Percentiles rank a stretch among this genome's conserved stretches.
Evolutionary conservation across 139 green algal species (phyloP).

Genomic region (Chlorella sp.): DNA sequence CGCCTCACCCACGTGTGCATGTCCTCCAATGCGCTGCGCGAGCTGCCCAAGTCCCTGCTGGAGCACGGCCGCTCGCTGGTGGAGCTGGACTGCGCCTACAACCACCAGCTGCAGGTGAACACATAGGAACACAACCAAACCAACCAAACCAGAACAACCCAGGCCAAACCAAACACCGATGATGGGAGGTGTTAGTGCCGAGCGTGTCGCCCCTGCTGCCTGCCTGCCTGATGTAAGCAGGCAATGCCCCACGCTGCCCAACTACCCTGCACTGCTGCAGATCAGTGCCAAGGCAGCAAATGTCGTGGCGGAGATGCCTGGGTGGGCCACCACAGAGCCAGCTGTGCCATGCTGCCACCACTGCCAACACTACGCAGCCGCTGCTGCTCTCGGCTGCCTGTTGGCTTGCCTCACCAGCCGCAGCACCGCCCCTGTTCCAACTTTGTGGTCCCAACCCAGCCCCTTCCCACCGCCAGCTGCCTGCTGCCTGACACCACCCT

Average conservation of each 20-base stretch:
- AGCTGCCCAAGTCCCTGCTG: not conserved
- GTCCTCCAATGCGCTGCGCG: not conserved
- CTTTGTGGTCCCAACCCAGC: too few relatives aligned
- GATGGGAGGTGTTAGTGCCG: too few relatives aligned
- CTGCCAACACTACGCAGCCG: too few relatives aligned
- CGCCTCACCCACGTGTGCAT: slow-evolving; percentile 35
- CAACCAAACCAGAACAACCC: too few relatives aligned
- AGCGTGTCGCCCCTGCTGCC: too few relatives aligned
- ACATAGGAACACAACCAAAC: too few relatives aligned
- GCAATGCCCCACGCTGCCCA: not conserved
- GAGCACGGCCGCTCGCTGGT: slow-evolving; percentile 3
- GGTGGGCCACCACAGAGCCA: not conserved
- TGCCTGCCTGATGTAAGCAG: too few relatives aligned
- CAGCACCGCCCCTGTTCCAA: too few relatives aligned
- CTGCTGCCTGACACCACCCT: not conserved
- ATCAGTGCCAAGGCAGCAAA: not conserved
- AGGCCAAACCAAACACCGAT: too few relatives aligned
- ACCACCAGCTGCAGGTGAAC: slow-evolving; percentile 28
- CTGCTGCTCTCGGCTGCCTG: too few relatives aligned
- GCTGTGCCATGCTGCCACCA: not conserved
- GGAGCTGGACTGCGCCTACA: slow-evolving; percentile 34
- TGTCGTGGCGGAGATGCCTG: not conserved
- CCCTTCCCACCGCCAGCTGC: not conserved
- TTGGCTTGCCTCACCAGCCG: too few relatives aligned
- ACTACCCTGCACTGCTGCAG: not conserved